Evolutionary conservation across 768 basidiomycete genomes (phyloP).

Genomic region (Tephrocybe rancida): DNA sequence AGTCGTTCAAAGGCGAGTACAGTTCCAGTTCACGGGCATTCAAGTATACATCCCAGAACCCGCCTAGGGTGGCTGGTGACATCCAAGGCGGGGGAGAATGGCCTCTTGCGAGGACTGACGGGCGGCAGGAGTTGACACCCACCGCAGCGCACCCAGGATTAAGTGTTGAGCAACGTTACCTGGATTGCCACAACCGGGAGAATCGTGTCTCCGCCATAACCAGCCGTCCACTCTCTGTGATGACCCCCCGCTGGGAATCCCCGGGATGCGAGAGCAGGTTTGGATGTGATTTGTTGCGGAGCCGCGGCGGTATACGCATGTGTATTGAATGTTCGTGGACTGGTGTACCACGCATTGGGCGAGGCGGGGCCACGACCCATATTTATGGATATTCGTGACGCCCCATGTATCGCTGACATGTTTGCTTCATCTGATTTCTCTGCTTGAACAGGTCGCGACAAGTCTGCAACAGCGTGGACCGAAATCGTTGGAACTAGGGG

Average conservation of each 20-base stretch:
- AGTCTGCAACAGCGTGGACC: constrained; percentile 2
- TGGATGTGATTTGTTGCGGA: constrained; percentile 10
- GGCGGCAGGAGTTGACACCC: constrained; percentile 14
- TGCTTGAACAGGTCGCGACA: background rate
- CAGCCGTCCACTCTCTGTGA: constrained; percentile 9
- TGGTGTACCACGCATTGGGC: constrained; percentile 6
- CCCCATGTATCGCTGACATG: background rate
- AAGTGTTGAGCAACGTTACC: background rate
- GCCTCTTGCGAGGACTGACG: constrained; percentile 4
- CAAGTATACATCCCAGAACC: constrained; percentile 11
- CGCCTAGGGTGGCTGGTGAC: constrained; percentile 11
- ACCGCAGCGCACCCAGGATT: constrained; percentile 7
- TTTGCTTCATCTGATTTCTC: background rate
- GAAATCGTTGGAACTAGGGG: background rate
- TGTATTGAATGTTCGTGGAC: constrained; percentile 1
- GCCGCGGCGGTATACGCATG: background rate
- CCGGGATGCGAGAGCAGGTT: constrained; percentile 9
- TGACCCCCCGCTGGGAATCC: background rate
- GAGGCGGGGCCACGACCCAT: constrained; percentile 1
- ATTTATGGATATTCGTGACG: background rate
- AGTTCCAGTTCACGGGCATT: background rate
- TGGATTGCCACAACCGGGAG: constrained; percentile 13
- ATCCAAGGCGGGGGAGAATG: constrained; percentile 13
- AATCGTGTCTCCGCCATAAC: constrained; percentile 2
- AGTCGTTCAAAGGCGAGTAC: background rate